Evolutionary conservation across 176 grass and related monocot genomes (phyloP).

Genomic region (Tillandsia leiboldiana): DNA sequence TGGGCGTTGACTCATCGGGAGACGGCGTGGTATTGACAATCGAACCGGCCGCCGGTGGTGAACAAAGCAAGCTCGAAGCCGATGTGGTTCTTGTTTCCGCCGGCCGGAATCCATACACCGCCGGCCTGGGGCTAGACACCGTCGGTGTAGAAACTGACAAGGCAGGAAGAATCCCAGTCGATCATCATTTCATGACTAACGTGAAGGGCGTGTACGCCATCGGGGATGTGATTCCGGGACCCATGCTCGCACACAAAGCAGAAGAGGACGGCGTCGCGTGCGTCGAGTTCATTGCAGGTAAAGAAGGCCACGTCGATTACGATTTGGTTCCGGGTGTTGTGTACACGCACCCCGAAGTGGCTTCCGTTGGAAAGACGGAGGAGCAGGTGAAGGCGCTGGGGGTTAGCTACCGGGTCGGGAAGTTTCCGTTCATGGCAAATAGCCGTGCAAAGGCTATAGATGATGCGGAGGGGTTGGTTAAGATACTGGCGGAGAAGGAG

Average conservation of each 20-base stretch:
- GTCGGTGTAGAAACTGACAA: slow-evolving; percentile 82
- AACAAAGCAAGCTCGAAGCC: slow-evolving; percentile 75
- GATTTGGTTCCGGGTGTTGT: slow-evolving; percentile 85
- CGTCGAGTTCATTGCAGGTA: slow-evolving; percentile 86
- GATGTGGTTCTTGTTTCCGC: slow-evolving; percentile 90
- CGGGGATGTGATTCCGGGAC: slow-evolving; percentile 86
- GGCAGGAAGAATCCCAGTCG: slow-evolving; percentile 70
- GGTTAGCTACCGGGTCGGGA: slow-evolving; percentile 54
- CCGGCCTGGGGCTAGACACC: slow-evolving; percentile 61
- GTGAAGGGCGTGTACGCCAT: slow-evolving; percentile 87
- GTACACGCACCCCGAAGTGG: slow-evolving; percentile 93
- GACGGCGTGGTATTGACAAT: slow-evolving; percentile 72
- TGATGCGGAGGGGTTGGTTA: slow-evolving; percentile 72
- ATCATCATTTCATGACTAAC: slow-evolving; percentile 84
- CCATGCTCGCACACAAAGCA: slow-evolving; percentile 99
- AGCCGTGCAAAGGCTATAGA: slow-evolving; percentile 78
- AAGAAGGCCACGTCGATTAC: slow-evolving; percentile 96
- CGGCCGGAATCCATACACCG: slow-evolving; percentile 67
- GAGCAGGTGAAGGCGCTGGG: slow-evolving; percentile 76
- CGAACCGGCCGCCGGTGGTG: slow-evolving; percentile 83
- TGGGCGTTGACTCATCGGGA: slow-evolving; percentile 67
- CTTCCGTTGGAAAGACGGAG: slow-evolving; percentile 83
- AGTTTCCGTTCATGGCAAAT: slow-evolving; percentile 79
- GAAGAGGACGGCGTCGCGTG: slow-evolving; percentile 97
- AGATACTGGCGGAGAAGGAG: slow-evolving; percentile 73